A percentile compares a stretch with the other conserved stretches of the same genome.
These are phyloP conservation scores for Herpotrichia juniperi DNA, from an alignment of 2,329 filamentous ascomycete species.

Conservation along the genomic window DNA sequence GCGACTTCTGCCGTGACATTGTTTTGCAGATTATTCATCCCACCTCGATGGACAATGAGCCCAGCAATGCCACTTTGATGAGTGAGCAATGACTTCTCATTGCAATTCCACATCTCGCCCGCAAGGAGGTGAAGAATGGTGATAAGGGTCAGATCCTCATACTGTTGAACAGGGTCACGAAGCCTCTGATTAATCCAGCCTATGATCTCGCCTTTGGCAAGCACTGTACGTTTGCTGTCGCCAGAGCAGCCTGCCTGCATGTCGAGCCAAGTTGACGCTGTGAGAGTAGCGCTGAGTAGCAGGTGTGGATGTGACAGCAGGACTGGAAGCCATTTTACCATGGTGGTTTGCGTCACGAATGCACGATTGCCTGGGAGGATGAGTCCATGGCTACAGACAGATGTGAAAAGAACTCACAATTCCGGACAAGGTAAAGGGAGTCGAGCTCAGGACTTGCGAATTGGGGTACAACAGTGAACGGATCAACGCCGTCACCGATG, in stretches of 20 bases:
- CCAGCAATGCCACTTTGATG: constrained; percentile 32
- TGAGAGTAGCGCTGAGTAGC: constrained; percentile 28
- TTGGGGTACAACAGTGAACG: constrained; percentile 28
- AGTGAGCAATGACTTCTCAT: constrained; percentile 29
- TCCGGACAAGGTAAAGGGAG: constrained; percentile 20
- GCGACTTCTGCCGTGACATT: constrained; percentile 26
- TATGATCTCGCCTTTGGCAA: constrained; percentile 35
- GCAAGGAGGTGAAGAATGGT: constrained; percentile 36
- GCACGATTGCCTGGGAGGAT: constrained; percentile 21
- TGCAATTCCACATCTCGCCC: constrained; percentile 38
- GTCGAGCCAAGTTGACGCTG: constrained; percentile 36
- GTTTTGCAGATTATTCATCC: constrained; percentile 17
- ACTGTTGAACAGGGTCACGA: constrained; percentile 6
- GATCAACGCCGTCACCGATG: constrained; percentile 27
- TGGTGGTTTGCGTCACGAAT: constrained; percentile 27
- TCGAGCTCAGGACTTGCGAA: constrained; percentile 25
- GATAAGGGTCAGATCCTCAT: constrained; percentile 33
- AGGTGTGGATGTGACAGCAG: constrained; percentile 33
- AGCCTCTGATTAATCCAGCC: constrained; percentile 33
- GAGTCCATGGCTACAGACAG: background rate
- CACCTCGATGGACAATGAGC: constrained; percentile 30
- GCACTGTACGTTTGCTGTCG: constrained; percentile 31
- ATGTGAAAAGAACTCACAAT: constrained; percentile 14
- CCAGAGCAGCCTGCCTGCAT: constrained; percentile 26
- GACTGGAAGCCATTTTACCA: constrained; percentile 32